Conservation (phyloP, 805 yeast genomes). For the Lipomyces starkeyi region DNA sequence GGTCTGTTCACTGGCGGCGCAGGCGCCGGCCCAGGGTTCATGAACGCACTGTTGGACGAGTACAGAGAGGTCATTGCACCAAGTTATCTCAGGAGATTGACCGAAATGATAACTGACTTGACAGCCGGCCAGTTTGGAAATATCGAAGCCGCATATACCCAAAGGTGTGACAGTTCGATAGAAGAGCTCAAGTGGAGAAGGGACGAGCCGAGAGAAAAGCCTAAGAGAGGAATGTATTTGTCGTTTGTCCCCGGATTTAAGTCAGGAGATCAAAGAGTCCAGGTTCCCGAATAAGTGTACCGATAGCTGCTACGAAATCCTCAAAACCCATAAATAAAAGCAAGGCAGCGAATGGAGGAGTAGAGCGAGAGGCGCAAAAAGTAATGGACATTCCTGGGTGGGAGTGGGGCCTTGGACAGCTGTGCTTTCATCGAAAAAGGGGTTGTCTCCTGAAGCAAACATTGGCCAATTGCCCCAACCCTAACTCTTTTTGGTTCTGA, state of each 20-base stretch:
- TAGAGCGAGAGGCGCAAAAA: neutral
- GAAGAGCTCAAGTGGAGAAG: neutral
- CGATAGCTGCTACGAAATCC: neutral
- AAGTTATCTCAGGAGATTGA: neutral
- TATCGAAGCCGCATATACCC: neutral
- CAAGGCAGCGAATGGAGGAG: neutral
- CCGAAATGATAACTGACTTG: neutral
- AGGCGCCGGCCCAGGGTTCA: slow-evolving; percentile 64
- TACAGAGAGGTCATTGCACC: slow-evolving; percentile 26
- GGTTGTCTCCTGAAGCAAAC: neutral
- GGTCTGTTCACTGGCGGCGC: slow-evolving; percentile 47
- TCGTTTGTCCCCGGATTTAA: neutral
- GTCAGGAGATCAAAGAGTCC: neutral
- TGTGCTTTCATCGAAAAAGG: neutral
- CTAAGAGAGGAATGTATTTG: neutral
- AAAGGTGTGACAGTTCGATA: neutral
- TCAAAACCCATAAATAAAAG: neutral
- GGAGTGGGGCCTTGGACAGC: neutral
- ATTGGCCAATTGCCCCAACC: neutral
- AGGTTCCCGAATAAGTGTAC: neutral
- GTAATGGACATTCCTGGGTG: neutral
- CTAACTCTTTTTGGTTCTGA: neutral
- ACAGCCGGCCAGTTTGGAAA: neutral
- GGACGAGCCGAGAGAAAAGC: neutral
- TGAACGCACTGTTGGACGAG: slow-evolving; percentile 49